Base-by-base conservation (phyloP, 305 asterid genomes). In the Plantago coronopus region DNA sequence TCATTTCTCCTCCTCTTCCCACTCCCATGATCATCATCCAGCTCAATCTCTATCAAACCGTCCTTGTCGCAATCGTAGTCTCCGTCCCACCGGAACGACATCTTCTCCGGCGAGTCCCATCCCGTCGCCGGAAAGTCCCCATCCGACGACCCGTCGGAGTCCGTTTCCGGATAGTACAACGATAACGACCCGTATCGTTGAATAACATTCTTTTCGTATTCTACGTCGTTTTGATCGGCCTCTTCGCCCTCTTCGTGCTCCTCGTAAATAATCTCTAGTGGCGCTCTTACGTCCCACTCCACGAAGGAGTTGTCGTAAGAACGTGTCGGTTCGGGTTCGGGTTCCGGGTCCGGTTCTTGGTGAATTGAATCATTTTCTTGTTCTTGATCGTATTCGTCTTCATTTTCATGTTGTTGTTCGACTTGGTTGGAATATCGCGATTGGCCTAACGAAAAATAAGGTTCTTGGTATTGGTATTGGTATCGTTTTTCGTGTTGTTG, bases 251-350 rank as follows among this genome's bases (percentile, higher is more conserved):
- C 40, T 34, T 81, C 91, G 17, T 53, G 58, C 10, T 72, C 93
- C 66, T 91, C 98, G 75, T 81, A 67, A 64, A 91, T 91, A 7
- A 86, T 88, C 79, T 88, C 98, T 68, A 88, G 61, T 17, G 96
- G 96, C 51, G 98, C 96, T 45, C 93, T 72, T 20, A 87, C 85
- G 74, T 89, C 75, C 97, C 97, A 87, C 65, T 86, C 97, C 7
- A 87, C 76, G 38, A 87, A 85, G 1, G 81, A 63, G 1, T 76
- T 76, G 42, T 65, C 54, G 38, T 54, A 40, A 25, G 66, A 53
- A 43, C 47, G 38, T 37, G 17, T 50, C 65, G 62, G 42, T 4
- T 74, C 48, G 23, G 17, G 54, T 25, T 19, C 48, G 47, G 42
- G 69, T 43, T 43, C 61, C 46, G 59, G 38, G 43, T 63, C 72